These are phyloP conservation scores for Yamadazyma scolyti DNA, from an alignment of 805 yeast species.

Conservation along the genomic window DNA sequence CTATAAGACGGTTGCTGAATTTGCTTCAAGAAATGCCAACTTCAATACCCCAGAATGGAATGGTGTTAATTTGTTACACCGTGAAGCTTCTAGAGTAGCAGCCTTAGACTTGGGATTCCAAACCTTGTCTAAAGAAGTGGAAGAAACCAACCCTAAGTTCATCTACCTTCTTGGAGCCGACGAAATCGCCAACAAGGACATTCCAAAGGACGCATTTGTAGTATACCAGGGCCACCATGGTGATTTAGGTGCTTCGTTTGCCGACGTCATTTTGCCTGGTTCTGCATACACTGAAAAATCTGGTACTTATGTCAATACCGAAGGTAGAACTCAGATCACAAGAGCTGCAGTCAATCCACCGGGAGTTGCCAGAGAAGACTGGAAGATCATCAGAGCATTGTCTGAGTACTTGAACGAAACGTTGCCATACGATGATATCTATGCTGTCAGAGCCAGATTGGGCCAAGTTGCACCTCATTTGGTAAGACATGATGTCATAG, in stretches of 20 bases:
- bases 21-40: constrained; percentile 51
- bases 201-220: constrained; percentile 83
- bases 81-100: constrained; percentile 85
- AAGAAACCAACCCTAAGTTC: constrained; percentile 59
- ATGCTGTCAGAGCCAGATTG: constrained; percentile 64
- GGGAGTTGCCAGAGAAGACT: constrained; percentile 87
- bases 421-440: constrained; percentile 72
- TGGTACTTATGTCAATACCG: constrained; percentile 84
- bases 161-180: constrained; percentile 83
- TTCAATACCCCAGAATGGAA: constrained; percentile 75
- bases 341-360: constrained; percentile 87
- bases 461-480: constrained; percentile 79
- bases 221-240: constrained; percentile 92
- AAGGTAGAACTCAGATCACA: constrained; percentile 82
- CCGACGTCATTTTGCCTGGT: constrained; percentile 84
- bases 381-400: constrained; percentile 82
- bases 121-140: constrained; percentile 43
- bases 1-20: constrained; percentile 57
- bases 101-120: constrained; percentile 83
- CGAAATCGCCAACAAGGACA: constrained; percentile 62
- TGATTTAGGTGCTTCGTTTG: constrained; percentile 82
- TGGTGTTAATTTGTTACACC: constrained; percentile 74
- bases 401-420: constrained; percentile 70
- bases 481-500: constrained; percentile 69
- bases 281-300: constrained; percentile 86